A percentile compares a stretch with the other conserved stretches of the same genome.
Conservation (phyloP, 352 stramenopile genomes). For the Thraustochytrium sp. region DNA sequence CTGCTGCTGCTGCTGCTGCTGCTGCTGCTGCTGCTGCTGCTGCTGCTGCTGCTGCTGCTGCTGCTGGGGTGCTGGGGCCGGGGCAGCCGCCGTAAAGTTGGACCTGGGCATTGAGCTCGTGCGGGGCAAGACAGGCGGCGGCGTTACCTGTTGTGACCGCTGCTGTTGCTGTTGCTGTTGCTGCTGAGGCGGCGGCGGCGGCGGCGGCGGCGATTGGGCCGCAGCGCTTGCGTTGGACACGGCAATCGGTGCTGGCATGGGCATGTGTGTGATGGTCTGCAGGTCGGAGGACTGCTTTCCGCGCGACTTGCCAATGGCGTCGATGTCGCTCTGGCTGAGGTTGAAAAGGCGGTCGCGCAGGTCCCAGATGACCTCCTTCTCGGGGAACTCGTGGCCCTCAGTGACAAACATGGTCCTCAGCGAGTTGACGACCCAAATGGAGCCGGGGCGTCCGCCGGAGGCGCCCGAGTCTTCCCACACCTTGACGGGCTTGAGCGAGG, state of each 20-base stretch:
- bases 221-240: neutral
- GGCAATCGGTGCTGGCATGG: neutral
- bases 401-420: constrained; percentile 51
- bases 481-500: constrained; percentile 17
- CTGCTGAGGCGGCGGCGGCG: neutral
- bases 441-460: constrained; percentile 51
- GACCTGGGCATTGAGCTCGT: neutral
- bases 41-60: no score
- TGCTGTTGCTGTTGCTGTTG: neutral
- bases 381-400: constrained; percentile 52
- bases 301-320: neutral
- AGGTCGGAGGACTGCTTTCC: neutral
- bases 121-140: neutral
- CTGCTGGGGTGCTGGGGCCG: no score
- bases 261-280: neutral
- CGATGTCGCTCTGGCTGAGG: constrained; percentile 30
- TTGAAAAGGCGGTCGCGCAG: constrained; percentile 45
- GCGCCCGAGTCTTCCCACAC: constrained; percentile 50
- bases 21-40: no score
- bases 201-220: neutral
- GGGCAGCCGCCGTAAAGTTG: no score
- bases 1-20: no score
- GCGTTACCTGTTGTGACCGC: neutral
- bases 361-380: neutral
- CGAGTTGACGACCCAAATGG: constrained; percentile 56